Evolutionary conservation across 164 flowering plant species (phyloP), one percentile per base, ranked within the genome.

Genomic region (Vitis amurensis): DNA sequence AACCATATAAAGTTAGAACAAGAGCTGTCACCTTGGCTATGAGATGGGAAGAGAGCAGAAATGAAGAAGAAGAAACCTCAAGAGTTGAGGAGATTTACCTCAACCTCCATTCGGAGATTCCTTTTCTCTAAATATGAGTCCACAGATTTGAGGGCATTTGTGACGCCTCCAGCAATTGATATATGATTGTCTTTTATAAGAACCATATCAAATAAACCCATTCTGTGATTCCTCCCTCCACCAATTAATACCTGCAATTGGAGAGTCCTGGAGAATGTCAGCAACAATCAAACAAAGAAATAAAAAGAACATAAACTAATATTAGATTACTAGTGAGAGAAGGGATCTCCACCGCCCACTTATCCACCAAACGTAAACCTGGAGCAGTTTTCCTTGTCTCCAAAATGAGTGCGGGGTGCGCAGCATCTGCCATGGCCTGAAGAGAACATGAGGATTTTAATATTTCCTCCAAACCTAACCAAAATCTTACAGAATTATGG

Each of bases 301-400:
- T 11, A 31, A 66, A 58, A 50, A 27, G 55, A 69, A 44, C 14
- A 44, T 47, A n/a, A 6, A 62, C 9, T 50, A 50, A 12, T 1
- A 16, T 10, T 11, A 15, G 37, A 66, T 53, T 55, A 70, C 55
- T 74, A 68, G 77, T 47, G 73, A 68, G 71, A 74, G 78, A 73
- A 70, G 48, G 67, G 83, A 84, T 77, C 56, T 29, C 72, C 68
- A 93, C 99, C 84, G 97, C 99, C 97, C 98, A 95, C 83, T 95
- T 95, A 78, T 95, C 98, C 87, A 93, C 96, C 88, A 93, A 82
- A 65, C 98, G 98, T 79, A 95, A 77, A 73, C 93, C 93, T 60
- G 99, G 99, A 76, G 98, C 98, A 71, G 99, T 93, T 84, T 95
- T 95, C 80, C 99, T 85, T 8, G 98, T 95, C 85, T 95, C 99